Evolutionary conservation across 768 basidiomycete genomes (phyloP), one percentile per base, ranked within the genome.

Genomic region (Wakefieldia striispora): DNA sequence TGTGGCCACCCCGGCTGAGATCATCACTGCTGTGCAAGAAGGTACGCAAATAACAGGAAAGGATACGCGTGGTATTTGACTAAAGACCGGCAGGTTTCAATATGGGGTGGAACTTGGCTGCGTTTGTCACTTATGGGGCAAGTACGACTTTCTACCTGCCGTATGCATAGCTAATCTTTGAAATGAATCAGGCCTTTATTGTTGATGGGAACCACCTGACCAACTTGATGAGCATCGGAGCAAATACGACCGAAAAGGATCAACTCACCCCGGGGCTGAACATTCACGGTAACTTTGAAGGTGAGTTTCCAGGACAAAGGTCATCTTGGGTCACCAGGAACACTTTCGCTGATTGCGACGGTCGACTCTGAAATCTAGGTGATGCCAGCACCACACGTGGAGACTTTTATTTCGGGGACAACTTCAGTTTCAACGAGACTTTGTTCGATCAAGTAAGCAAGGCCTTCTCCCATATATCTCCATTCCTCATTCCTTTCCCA

Each of bases 131-230:
- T 21, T 62, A 62, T 40, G 55, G 14, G 23, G 61, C 7, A 24
- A 4, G 24, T 24, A 3, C 3, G 7, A 24, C 3, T 24, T 4
- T 24, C 24, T 24, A n/a, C n/a, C n/a, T 24, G 24, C 7, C 24
- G 24, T 24, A 3, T 24, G 24, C 24, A 24, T 7, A 24, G 29
- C 29, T 16, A 11, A 35, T 35, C 12, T 11, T 9, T 3, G 33
- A 33, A 40, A 43, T 17, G 11, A 17, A 23, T 44, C 26, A 63
- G 60, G 49, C 63, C 21, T 63, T 63, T n/a, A 1, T 63, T 26
- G 62, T 63, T 6, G 62, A 63, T 14, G 62, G 62, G 2, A 63
- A 64, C 19, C 62, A 61, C 19, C 40, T 63, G 50, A 63, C 61
- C 14, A 62, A 62, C 23, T 49, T 64, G 53, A 62, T 62, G 62